Base-by-base conservation (phyloP, 495 filamentous ascomycete genomes). In the Aspergillus funiculosus region DNA sequence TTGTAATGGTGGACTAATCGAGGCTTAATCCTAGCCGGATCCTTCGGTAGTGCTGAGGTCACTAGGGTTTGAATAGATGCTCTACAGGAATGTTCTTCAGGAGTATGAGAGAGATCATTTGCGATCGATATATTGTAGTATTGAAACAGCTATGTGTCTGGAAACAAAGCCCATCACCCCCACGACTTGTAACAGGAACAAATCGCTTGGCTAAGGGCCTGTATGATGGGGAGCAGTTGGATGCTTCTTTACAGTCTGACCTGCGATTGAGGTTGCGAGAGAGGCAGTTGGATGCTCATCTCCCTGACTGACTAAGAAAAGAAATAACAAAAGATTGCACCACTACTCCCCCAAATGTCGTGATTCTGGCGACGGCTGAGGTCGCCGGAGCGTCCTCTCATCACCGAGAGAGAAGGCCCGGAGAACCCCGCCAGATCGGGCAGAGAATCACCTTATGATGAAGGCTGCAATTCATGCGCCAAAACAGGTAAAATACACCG, bases 241-340 rank as follows among this genome's bases (percentile, higher is more conserved):
- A 71, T 72, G 67, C 69, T 72, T 70, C 69, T 72, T 64, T 54
- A 64, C 65, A 68, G 65, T 67, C 61, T 59, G 63, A 65, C 62
- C 67, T 52, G 45, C 50, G 29, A 57, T 50, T 30, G 39, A 51
- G 54, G 56, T 57, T 48, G 60, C 59, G 61, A 61, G 61, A 69
- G 66, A 64, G 66, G 61, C 68, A 68, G 68, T 72, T 72, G 63
- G 60, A 64, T 72, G 69, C 69, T 59, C 63, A 67, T 66, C 66
- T 64, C 64, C 56, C 66, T 69, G 62, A 67, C 66, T 68, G 66
- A 64, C 59, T 59, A 53, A 69, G 42, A 50, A 68, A 54, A 56
- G 51, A 65, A 60, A 63, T 62, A 51, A 65, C 61, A 57, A 67
- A 63, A 58, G 48, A 60, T 57, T 58, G 53, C 57, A 68, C 62